These are phyloP conservation scores for Fagus sylvatica DNA, from an alignment of 306 rosid genomes.

Conservation along the genomic window DNA sequence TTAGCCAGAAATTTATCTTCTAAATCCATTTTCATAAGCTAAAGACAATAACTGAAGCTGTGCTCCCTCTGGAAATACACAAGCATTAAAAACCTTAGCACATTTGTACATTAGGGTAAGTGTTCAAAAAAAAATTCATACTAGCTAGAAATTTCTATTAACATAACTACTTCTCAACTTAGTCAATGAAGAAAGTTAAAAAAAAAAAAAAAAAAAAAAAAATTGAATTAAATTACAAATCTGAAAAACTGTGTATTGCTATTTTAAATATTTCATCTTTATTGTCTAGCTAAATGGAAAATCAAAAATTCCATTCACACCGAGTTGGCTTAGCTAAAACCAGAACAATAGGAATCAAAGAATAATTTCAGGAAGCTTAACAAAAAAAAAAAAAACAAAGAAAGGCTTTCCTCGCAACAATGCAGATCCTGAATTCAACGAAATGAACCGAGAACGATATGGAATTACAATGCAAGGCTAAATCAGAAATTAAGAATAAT, in stretches of 20 bases:
- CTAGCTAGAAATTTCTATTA: neutral
- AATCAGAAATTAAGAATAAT: neutral
- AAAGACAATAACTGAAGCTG: conserved; percentile 20
- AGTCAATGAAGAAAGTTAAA: neutral
- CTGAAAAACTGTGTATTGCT: neutral
- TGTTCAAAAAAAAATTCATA: neutral
- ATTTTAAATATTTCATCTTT: neutral
- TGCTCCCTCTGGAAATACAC: conserved; percentile 39
- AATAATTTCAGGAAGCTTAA: neutral
- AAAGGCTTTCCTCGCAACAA: conserved; percentile 22
- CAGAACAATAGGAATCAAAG: neutral
- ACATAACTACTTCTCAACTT: neutral
- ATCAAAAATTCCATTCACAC: neutral
- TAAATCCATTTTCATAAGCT: conserved; percentile 49
- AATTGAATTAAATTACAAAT: neutral
- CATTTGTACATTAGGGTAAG: neutral
- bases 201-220: neutral
- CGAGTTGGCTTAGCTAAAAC: neutral
- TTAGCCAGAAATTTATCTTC: conserved; percentile 65
- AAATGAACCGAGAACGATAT: neutral
- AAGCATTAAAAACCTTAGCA: conserved; percentile 8
- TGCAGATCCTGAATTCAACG: conserved; percentile 28
- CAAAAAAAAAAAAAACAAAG: neutral
- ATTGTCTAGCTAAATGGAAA: neutral
- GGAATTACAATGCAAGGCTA: conserved; percentile 11